These are phyloP conservation scores for Alternaria solani DNA, from an alignment of 2,329 filamentous ascomycete species.

Conservation along the genomic window DNA sequence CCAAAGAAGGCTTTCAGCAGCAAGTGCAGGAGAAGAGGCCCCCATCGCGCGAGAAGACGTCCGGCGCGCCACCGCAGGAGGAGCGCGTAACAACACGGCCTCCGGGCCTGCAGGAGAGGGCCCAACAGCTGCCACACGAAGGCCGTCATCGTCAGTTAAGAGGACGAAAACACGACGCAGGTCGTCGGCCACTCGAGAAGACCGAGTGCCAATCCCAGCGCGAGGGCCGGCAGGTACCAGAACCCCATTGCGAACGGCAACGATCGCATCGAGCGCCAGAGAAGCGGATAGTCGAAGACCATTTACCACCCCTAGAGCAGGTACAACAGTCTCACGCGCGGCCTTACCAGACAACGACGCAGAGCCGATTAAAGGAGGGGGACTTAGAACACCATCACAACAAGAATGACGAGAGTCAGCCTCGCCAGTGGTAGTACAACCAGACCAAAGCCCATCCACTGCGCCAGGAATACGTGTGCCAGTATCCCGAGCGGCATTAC, in stretches of 20 bases:
- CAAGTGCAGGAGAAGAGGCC: neutral
- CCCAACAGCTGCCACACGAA: conserved; percentile 1
- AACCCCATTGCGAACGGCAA: conserved; percentile 4
- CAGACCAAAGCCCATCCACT: neutral
- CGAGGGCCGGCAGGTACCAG: neutral
- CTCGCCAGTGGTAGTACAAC: neutral
- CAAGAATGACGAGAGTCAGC: neutral
- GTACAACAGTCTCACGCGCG: neutral
- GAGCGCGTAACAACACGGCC: conserved; percentile 1
- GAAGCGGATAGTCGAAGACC: neutral
- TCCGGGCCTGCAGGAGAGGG: neutral
- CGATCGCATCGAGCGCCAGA: neutral
- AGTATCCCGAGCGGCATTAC: neutral
- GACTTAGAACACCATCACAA: neutral
- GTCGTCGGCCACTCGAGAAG: conserved; percentile 2
- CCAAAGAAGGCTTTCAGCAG: neutral
- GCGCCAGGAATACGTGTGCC: neutral
- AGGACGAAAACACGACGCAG: conserved; percentile 10
- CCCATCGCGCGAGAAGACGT: neutral
- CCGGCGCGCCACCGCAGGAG: neutral
- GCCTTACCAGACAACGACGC: neutral
- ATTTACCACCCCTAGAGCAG: neutral
- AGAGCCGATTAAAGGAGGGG: neutral
- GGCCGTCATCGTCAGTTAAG: conserved; percentile 16
- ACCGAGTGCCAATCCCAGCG: neutral